Conservation (phyloP, 2,329 filamentous ascomycete species). For the Xylaria hypoxylon region DNA sequence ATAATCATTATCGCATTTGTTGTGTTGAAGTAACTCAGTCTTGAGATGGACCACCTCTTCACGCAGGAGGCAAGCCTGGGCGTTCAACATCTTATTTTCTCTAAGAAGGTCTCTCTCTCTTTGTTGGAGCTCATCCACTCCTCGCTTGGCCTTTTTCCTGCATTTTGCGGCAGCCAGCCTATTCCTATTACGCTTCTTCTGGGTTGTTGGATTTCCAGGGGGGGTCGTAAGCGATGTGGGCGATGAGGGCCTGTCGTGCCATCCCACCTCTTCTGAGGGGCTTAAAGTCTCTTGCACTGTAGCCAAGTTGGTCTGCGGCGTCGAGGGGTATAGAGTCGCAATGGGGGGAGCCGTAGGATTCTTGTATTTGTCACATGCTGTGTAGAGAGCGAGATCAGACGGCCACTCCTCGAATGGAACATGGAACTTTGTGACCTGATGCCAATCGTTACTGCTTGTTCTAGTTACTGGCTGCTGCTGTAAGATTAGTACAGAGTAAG, state of each 20-base stretch:
- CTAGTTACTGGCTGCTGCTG: not conserved
- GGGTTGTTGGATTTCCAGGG: conserved; percentile 1
- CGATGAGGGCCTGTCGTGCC: not conserved
- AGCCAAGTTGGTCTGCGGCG: conserved; percentile 3
- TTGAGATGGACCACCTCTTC: conserved; percentile 49
- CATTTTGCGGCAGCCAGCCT: conserved; percentile 67
- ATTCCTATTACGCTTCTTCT: conserved; percentile 55
- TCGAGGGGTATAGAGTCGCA: conserved; percentile 1
- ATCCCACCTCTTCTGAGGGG: not conserved
- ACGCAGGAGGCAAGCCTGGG: conserved; percentile 43
- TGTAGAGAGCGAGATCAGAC: not conserved
- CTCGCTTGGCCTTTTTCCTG: conserved; percentile 66
- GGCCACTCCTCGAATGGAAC: conserved; percentile 19
- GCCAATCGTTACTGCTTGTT: not conserved
- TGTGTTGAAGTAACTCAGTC: conserved; percentile 49
- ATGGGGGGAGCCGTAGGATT: not conserved
- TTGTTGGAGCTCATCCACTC: conserved; percentile 60
- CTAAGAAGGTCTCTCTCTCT: conserved; percentile 46
- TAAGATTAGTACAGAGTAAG: conserved; percentile 5
- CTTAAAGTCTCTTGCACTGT: not conserved
- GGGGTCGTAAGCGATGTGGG: conserved; percentile 9
- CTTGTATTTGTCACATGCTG: not conserved
- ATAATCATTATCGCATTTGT: conserved; percentile 46
- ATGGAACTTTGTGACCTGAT: not conserved
- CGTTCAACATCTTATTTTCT: conserved; percentile 43